Percentiles rank a stretch among this genome's conserved stretches.
phyloP scores from a whole-genome alignment of 1,284 basidiomycete genomes.

The Cryptococcus wingfieldii region DNA sequence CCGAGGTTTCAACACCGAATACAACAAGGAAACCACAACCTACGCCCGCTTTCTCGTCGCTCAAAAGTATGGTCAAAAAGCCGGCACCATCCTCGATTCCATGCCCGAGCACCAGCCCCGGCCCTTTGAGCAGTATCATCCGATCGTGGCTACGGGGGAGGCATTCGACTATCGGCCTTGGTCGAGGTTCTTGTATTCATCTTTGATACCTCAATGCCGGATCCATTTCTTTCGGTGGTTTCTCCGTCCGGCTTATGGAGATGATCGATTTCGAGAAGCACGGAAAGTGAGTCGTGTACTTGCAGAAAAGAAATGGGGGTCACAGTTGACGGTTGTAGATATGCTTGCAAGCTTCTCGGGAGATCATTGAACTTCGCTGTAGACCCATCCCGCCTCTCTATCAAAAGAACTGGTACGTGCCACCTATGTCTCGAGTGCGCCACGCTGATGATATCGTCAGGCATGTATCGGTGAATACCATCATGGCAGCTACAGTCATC shows the following conservation, averaged over 20 bases:
- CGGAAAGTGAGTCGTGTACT: slow-evolving; percentile 8
- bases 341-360: slow-evolving; percentile 26
- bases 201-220: slow-evolving; percentile 5
- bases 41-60: slow-evolving; percentile 12
- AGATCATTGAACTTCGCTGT: slow-evolving; percentile 18
- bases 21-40: slow-evolving; percentile 5
- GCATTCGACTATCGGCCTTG: slow-evolving; percentile 14
- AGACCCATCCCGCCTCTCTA: slow-evolving; percentile 30
- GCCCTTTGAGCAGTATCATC: slow-evolving; percentile 6
- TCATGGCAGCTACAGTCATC: slow-evolving; percentile 27
- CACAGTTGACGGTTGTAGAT: neutral
- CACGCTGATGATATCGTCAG: neutral
- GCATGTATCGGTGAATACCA: slow-evolving; percentile 26
- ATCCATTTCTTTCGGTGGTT: slow-evolving; percentile 18
- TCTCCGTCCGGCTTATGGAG: slow-evolving; percentile 23
- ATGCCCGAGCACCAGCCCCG: slow-evolving; percentile 9
- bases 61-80: slow-evolving; percentile 6
- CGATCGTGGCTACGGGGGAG: neutral
- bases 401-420: slow-evolving; percentile 25
- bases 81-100: slow-evolving; percentile 6
- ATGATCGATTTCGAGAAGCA: slow-evolving; percentile 26
- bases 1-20: slow-evolving; percentile 11
- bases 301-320: neutral
- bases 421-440: neutral
- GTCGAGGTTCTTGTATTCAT: slow-evolving; percentile 11